Evolutionary conservation across 352 stramenopile species (phyloP), one percentile per base, ranked within the genome.

Genomic region (Pythium phragmitis): DNA sequence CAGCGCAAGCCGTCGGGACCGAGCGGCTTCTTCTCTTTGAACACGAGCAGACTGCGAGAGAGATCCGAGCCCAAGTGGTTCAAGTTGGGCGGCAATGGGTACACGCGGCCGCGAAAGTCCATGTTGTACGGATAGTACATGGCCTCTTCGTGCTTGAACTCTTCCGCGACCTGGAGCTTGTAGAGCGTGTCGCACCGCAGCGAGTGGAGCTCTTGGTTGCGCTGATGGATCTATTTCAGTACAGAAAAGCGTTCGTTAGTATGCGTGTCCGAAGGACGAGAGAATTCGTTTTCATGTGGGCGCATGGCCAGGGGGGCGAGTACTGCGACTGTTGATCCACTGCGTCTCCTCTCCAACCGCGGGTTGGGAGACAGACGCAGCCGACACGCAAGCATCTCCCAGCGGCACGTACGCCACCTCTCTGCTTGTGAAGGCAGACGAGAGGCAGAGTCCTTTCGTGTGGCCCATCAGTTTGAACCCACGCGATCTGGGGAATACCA

Each of bases 121-220:
- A 99, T 89, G 77, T 99, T 99, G 85, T 99, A 99, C 41, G 97
- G 97, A 70, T 98, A 99, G 78, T 98, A 99, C 26, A 99, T 90
- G 62, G 89, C 88, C 16, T 97, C 83, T 72, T 98, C 97, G 63
- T 99, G 83, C 73, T 95, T 87, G 73, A 99, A 99, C 59, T 98
- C 88, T 52, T 98, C 79, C 0, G 96, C 96, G 59, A 99, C 91
- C 59, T 98, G 89, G 14, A 99, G 73, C 77, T 99, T 99, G 62
- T 98, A 89, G 37, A 92, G 79, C 26, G 92, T 92, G 69, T 98
- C 97, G 71, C 96, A 99, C 60, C 96, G 82, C 45, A 99, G 80
- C 57, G 93, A 98, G 67, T 98, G 89, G 47, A 98, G 82, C 67
- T 99, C 94, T 47, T 77, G 72, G 66, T 94, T 92, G 46, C 83